Base-by-base conservation (phyloP, 177 flowering plant genomes). In the Vitis hybrid region DNA sequence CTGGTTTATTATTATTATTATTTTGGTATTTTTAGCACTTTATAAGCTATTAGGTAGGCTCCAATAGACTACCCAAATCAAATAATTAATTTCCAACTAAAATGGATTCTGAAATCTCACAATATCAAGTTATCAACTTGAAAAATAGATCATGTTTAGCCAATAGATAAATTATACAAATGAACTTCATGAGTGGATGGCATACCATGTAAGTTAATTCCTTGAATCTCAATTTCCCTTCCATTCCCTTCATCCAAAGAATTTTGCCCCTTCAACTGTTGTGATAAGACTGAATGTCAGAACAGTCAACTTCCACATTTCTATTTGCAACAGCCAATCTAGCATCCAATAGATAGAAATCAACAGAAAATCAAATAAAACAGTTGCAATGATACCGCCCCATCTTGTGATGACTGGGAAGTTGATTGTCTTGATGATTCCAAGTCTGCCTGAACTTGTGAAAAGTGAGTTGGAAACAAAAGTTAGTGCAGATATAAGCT, bases 181-280 rank as follows among this genome's bases (percentile, higher is more conserved):
- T 4, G 45, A 34, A 6, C 45, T 34, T 34, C 45, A 34, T 34
- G 45, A 34, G 45, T 34, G 45, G 12, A 26, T 2, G 3, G 49
- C 62, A 72, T 81, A 86, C 88, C 86, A 71, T 76, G 74, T 51
- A 30, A 21, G 63, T 76, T 70, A 62, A 63, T 55, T 39, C 76
- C 91, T 68, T 64, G 72, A 65, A 39, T 60, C 39, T 74, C 74
- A 51, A 23, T n/a, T 65, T 76, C 86, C 60, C 65, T 71, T 48
- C 60, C 75, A 64, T 77, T 85, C 32, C 62, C 81, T 18, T 82
- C 83, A 70, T 60, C 66, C 89, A 86, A 82, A 34, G 83, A 88
- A 81, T 85, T 84, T 72, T 86, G 88, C 91, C 87, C 83, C 55
- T 68, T 78, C 54, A 78, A 15, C 89, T 87, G 79, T 51, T 14